These are phyloP conservation scores for Pistacia integerrima DNA, from an alignment of 345 rosid species.

Conservation along the genomic window DNA sequence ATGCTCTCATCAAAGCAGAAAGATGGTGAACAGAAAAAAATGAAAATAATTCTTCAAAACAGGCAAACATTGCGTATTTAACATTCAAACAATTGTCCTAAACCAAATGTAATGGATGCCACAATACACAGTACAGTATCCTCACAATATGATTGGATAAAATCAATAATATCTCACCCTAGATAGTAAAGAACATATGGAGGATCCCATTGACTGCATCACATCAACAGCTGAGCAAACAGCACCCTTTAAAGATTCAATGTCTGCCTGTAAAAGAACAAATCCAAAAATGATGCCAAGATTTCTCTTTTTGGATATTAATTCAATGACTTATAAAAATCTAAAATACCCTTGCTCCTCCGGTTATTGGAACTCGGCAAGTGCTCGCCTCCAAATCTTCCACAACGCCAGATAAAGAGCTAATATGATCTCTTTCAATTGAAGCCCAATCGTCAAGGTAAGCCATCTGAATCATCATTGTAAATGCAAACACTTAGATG, in stretches of 20 bases:
- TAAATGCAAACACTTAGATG: conserved; percentile 22
- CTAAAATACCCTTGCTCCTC: conserved; percentile 75
- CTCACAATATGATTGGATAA: neutral
- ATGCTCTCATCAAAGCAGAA: neutral
- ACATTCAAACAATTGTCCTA: neutral
- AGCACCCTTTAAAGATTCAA: conserved; percentile 73
- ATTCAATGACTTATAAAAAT: conserved; percentile 5
- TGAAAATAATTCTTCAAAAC: neutral
- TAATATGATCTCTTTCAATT: conserved; percentile 75
- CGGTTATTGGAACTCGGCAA: conserved; percentile 83
- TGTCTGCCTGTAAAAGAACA: conserved; percentile 62
- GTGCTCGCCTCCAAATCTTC: conserved; percentile 94
- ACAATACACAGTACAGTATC: no score
- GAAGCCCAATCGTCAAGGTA: conserved; percentile 83
- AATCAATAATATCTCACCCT: conserved; percentile 52
- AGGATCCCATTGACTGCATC: conserved; percentile 87
- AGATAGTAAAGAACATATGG: conserved; percentile 64
- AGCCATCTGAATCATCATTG: conserved; percentile 55
- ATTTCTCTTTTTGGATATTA: conserved; percentile 18
- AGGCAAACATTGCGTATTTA: neutral
- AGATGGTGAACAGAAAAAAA: conserved; percentile 1
- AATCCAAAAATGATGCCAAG: conserved; percentile 21
- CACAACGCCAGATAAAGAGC: conserved; percentile 75
- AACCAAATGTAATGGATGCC: neutral
- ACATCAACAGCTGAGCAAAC: conserved; percentile 89